Base-by-base conservation (phyloP, 75 land plant genomes). In the Selaginella moellendorffii region DNA sequence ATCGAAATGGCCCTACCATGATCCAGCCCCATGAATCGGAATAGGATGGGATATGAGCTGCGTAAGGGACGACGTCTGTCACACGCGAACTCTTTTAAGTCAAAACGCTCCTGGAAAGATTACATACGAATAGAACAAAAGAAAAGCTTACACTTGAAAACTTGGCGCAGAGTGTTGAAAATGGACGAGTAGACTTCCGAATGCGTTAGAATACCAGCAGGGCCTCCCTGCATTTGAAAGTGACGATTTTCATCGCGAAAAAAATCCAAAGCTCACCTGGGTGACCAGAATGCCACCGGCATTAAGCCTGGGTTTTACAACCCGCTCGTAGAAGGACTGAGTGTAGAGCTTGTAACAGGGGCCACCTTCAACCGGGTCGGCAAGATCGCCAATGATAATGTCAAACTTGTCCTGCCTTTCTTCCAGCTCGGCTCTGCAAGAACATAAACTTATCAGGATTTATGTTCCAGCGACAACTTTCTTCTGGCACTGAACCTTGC, bases 281-380 rank as follows among this genome's bases (percentile, higher is more conserved):
- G 97, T 92, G 26, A 92, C 87, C 65, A 92, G 78, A 64, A 92
- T 82, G 56, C 97, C 97, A 36, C 76, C 71, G 0, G 26, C 31
- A 30, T 61, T 76, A 26, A 92, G 81, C 73, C 69, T 85, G 28
- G 96, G 95, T 77, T 88, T 92, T 46, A 92, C 63, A 5, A 88
- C 75, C 1, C 26, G 12, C 52, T 88, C 77, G 64, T 92, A 92
- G 73, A 92, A 92, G 8, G 83, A 82, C 52, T 88, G 81, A 0
- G 97, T 88, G 60, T 92, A 92, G 2, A 92, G 82, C 61, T 83
- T 79, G 65, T 88, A 92, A 70, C 97, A 92, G 17, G 97, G 97
- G 29, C 97, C 96, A 24, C 90, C 92, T 70, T 88, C 85, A 31
- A 92, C 77, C 0, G 97, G 97, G 26, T 92, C 97, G 10, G 96